These are phyloP conservation scores for Cryptosporidium ubiquitum DNA, from an alignment of 169 alveolate genomes.

Conservation along the genomic window DNA sequence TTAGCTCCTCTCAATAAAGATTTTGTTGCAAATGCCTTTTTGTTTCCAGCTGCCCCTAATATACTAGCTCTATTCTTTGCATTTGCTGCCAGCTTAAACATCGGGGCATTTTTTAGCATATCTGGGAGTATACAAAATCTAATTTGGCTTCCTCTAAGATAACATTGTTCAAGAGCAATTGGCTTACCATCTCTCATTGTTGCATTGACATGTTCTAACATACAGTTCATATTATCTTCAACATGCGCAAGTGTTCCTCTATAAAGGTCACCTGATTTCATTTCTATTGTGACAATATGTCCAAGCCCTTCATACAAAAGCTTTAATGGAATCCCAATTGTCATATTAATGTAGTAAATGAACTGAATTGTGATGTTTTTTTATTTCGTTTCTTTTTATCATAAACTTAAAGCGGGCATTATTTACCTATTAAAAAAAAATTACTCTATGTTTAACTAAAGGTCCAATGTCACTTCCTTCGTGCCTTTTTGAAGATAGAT, in stretches of 20 bases:
- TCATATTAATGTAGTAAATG: slow-evolving; percentile 78
- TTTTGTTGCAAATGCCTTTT: slow-evolving; percentile 81
- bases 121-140: slow-evolving; percentile 97
- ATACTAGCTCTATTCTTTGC: slow-evolving; percentile 80
- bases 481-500: slow-evolving; percentile 89
- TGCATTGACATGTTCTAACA: slow-evolving; percentile 96
- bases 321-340: slow-evolving; percentile 96
- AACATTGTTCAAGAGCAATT: slow-evolving; percentile 88
- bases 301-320: slow-evolving; percentile 98
- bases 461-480: slow-evolving; percentile 61
- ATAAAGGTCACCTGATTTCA: slow-evolving; percentile 94
- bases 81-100: slow-evolving; percentile 91
- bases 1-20: slow-evolving; percentile 77
- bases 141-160: slow-evolving; percentile 94
- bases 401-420: slow-evolving; percentile 15
- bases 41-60: slow-evolving; percentile 83
- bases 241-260: slow-evolving; percentile 95
- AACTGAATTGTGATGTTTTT: not conserved
- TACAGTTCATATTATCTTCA: slow-evolving; percentile 98
- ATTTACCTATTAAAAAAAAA: not conserved
- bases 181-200: slow-evolving; percentile 97
- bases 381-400: not conserved
- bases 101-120: slow-evolving; percentile 99
- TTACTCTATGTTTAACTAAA: not conserved
- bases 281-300: slow-evolving; percentile 97